These are phyloP conservation scores for Didymella pomorum DNA, from an alignment of 2,329 filamentous ascomycete species.

Conservation along the genomic window DNA sequence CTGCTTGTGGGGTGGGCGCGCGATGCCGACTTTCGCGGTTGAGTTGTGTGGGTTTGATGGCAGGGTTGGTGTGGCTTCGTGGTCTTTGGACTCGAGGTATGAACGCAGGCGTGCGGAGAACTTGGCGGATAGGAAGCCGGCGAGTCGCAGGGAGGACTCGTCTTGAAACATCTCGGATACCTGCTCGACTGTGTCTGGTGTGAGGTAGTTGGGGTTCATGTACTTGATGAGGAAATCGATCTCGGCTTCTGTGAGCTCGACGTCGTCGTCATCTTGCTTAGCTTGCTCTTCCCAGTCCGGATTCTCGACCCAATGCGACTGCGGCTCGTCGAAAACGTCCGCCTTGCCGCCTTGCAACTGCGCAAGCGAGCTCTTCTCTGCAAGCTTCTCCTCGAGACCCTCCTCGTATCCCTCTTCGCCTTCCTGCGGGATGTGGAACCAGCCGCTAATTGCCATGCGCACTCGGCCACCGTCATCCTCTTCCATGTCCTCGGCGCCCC, in stretches of 20 bases:
- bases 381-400: slow-evolving; percentile 87
- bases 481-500: slow-evolving; percentile 66
- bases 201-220: slow-evolving; percentile 88
- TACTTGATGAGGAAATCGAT: slow-evolving; percentile 91
- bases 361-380: slow-evolving; percentile 87
- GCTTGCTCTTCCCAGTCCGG: slow-evolving; percentile 45
- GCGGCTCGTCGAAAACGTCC: slow-evolving; percentile 86
- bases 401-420: slow-evolving; percentile 91
- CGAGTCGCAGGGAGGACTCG: slow-evolving; percentile 82
- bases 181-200: slow-evolving; percentile 87
- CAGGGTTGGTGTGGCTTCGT: slow-evolving; percentile 56
- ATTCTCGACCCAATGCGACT: slow-evolving; percentile 63
- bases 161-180: slow-evolving; percentile 81
- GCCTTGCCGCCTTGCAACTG: slow-evolving; percentile 87
- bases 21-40: slow-evolving; percentile 64
- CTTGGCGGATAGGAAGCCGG: slow-evolving; percentile 78
- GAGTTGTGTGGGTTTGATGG: slow-evolving; percentile 44
- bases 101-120: slow-evolving; percentile 76
- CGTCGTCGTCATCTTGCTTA: slow-evolving; percentile 56
- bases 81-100: slow-evolving; percentile 68
- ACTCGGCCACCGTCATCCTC: slow-evolving; percentile 76
- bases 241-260: slow-evolving; percentile 76
- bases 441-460: slow-evolving; percentile 97
- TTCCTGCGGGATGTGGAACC: slow-evolving; percentile 97
- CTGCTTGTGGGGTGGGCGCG: slow-evolving; percentile 92